These are phyloP conservation scores for Saccharomyces hybrid DNA, from an alignment of 1,139 yeast genomes.

Conservation along the genomic window DNA sequence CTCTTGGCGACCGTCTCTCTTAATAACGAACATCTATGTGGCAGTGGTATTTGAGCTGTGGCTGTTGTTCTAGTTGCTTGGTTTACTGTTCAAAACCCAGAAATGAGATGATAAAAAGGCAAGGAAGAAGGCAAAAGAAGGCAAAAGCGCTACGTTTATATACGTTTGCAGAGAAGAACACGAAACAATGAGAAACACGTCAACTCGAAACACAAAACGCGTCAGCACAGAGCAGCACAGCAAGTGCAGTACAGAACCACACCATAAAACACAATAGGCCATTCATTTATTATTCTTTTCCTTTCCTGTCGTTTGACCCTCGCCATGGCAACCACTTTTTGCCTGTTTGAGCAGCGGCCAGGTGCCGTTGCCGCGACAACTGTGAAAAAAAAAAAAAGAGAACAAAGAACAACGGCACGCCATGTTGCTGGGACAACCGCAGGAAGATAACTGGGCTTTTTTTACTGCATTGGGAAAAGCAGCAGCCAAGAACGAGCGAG, in stretches of 20 bases:
- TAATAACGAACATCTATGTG: slow-evolving; percentile 22
- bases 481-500: neutral
- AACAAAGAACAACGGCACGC: neutral
- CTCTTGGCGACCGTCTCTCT: slow-evolving; percentile 75
- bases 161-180: neutral
- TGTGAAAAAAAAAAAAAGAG: neutral
- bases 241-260: neutral
- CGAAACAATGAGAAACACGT: neutral
- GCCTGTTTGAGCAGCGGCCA: neutral
- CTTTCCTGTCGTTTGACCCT: neutral
- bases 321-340: slow-evolving; percentile 1
- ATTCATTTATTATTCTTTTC: neutral
- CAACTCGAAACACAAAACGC: neutral
- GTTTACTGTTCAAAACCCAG: neutral
- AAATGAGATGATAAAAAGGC: neutral
- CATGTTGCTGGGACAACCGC: slow-evolving; percentile 1
- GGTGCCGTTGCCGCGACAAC: slow-evolving; percentile 1
- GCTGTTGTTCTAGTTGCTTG: neutral
- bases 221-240: neutral
- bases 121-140: neutral
- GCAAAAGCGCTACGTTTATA: neutral
- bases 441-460: neutral
- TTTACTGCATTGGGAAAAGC: neutral
- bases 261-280: neutral
- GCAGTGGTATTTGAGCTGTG: neutral